Evolutionary conservation across 306 rosid genomes (phyloP), one percentile per base, ranked within the genome.

Genomic region (Gastrolobium villosum): DNA sequence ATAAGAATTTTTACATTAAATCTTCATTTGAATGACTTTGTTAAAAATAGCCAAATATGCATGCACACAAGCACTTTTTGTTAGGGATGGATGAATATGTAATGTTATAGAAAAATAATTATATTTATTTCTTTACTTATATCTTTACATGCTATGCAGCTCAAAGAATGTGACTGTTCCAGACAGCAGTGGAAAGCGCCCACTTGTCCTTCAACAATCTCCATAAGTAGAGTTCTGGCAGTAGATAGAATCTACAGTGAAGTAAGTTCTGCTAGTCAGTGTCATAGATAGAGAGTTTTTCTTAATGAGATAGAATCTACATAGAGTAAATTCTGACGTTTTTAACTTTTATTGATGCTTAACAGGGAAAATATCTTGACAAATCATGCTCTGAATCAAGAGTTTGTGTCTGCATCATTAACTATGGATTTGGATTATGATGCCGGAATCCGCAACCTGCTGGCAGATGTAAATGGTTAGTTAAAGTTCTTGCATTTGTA

Each of bases 401-500:
- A 88, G 74, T 78, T 85, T 86, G 76, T 68, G 74, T 84, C 89
- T 39, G 84, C 87, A 30, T 89, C 92, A 44, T 69, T 70, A 59
- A 70, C 70, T 14, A 66, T 82, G 75, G 89, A 88, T 74, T 74
- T 92, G 61, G 90, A 89, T 14, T 78, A 84, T 59, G 65, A 76
- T 70, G 82, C 89, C 46, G 87, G 68, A 81, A 89, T 84, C 39
- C 49, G 59, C 53, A 88, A 82, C 55, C 66, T 88, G 37, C 70
- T 84, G 71, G 79, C 64, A 74, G 81, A 88, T 63, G 82, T 92
- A n/a, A 89, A 88, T 44, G 98, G 98, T 94, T 89, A 84, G 68
- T 67, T 56, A 4, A 60, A 60, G 43, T 65, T 65, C 62, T 44
- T 39, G 34, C 74, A 64, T 49, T 14, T 28, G 26, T 52, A 59